Base-by-base conservation (phyloP, 768 basidiomycete genomes). In the Leccinum truebloodii region DNA sequence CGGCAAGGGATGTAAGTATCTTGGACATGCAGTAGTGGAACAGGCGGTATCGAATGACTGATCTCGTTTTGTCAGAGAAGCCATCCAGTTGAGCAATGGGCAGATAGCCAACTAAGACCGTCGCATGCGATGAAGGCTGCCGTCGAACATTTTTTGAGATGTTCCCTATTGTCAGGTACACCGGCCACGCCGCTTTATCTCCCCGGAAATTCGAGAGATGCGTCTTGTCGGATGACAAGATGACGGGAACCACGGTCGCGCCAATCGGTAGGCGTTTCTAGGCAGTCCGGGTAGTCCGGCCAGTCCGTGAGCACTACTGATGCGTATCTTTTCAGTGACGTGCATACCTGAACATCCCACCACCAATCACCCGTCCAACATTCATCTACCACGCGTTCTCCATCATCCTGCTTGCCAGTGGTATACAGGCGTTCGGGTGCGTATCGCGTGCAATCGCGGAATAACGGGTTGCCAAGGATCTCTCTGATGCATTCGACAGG, bases 1-100 rank as follows among this genome's bases (percentile, higher is more conserved):
- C 62, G 3, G 49, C 52, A 3, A 66, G 52, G 6, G 62, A 46
- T 5, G 61, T 39, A 9, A 69, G 41, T n/a, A 69, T n/a, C 7
- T 44, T 18, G 2, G 32, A 1, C 64, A 69, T 63, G 48, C 57
- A 62, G 14, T 70, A 41, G 55, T 82, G 81, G 59, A 81, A 81
- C 0, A 80, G 60, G 0, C 69, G 48, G 59, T 71, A 64, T 56
- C 41, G 16, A 4, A 60, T 52, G 53, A 66, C 39, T n/a, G 39
- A 41, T 6, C 12, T 64, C 3, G 64, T 58, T 0, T 65, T 58
- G 18, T 71, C 58, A 8, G 65, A 60, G 16, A 67, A 71, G 51
- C 71, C 72, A 6, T 72, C 66, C 1, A 80, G 63, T 50, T 76
- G 75, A 1, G 67, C 59, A 0, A 76, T 71, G 1, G 79, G 74